Evolutionary conservation across 2,329 filamentous ascomycete species (phyloP).

Genomic region (Penicillium sp.): DNA sequence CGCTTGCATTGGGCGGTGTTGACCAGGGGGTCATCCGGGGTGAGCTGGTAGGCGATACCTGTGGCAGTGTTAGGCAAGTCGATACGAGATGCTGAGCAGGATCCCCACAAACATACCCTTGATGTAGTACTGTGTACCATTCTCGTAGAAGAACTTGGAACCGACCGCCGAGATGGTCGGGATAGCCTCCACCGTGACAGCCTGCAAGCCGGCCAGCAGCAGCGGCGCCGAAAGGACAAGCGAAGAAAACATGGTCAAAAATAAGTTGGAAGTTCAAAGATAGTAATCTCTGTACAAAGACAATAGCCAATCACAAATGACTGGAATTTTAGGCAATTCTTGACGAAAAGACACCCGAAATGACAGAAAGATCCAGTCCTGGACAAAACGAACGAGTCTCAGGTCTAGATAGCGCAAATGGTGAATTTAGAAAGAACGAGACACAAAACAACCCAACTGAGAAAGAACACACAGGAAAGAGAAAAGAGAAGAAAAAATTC

Average conservation of each 20-base stretch:
- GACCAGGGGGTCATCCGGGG: slow-evolving; percentile 71
- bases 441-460: background rate
- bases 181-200: slow-evolving; percentile 41
- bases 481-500: background rate
- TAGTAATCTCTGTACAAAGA: slow-evolving; percentile 1
- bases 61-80: slow-evolving; percentile 6
- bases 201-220: slow-evolving; percentile 29
- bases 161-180: slow-evolving; percentile 62
- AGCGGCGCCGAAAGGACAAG: slow-evolving; percentile 18
- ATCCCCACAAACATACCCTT: slow-evolving; percentile 59
- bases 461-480: background rate
- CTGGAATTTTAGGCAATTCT: background rate
- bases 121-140: slow-evolving; percentile 79
- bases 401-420: background rate
- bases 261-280: slow-evolving; percentile 1
- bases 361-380: background rate
- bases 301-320: background rate
- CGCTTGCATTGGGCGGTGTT: slow-evolving; percentile 72
- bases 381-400: slow-evolving; percentile 12
- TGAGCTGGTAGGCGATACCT: slow-evolving; percentile 72
- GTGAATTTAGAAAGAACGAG: slow-evolving; percentile 6
- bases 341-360: background rate
- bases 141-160: slow-evolving; percentile 79
- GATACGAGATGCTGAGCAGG: background rate
- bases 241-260: slow-evolving; percentile 21